Evolutionary conservation across 2,329 filamentous ascomycete species (phyloP).

Genomic region (Alternaria ventricosa): DNA sequence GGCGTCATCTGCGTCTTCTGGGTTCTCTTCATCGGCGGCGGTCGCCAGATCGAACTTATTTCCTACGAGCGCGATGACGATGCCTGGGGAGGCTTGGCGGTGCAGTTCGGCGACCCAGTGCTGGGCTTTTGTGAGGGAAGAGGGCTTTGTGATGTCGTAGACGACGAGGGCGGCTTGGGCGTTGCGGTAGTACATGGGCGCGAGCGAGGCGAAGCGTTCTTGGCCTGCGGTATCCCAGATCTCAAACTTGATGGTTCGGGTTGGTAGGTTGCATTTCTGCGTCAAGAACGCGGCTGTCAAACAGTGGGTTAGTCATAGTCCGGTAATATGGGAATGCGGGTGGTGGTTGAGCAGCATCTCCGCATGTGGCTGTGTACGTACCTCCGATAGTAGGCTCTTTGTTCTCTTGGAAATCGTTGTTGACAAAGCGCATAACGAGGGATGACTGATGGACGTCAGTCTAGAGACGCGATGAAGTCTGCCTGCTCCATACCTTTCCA

Average conservation of each 20-base stretch:
- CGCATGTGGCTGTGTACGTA: conserved; percentile 53
- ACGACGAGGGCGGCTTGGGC: conserved; percentile 96
- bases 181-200: conserved; percentile 99
- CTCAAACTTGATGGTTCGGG: conserved; percentile 71
- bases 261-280: conserved; percentile 96
- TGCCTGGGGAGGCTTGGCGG: conserved; percentile 92
- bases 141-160: conserved; percentile 97
- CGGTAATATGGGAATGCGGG: no score
- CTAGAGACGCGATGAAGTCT: no score
- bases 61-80: conserved; percentile 94
- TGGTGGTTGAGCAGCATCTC: not conserved
- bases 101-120: conserved; percentile 99
- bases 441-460: conserved; percentile 67
- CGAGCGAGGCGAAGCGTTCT: conserved; percentile 94
- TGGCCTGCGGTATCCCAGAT: conserved; percentile 99
- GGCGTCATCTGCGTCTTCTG: conserved; percentile 59
- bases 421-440: conserved; percentile 96
- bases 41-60: conserved; percentile 84
- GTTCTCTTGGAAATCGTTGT: conserved; percentile 99
- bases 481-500: conserved; percentile 76
- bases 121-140: conserved; percentile 93
- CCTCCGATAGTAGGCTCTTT: conserved; percentile 99
- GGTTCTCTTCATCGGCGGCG: conserved; percentile 38
- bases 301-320: conserved; percentile 3
- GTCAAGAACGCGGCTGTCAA: conserved; percentile 88